Conservation (phyloP, 2,329 filamentous ascomycete genomes). For the Meredithiella fracta region DNA sequence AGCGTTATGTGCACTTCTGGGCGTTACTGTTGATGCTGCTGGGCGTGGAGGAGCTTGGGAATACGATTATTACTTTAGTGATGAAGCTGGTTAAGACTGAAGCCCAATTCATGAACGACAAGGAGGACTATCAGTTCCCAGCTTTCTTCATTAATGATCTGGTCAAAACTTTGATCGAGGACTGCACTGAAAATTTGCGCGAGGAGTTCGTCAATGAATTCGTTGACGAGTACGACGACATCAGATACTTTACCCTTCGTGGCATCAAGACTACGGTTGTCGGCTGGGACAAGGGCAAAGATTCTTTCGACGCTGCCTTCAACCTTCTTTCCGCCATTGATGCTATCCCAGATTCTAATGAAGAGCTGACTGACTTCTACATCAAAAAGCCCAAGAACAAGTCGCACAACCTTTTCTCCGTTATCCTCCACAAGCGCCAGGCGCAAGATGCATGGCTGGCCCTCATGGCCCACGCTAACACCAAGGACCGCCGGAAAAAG, state of each 20-base stretch:
- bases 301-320: constrained; percentile 37
- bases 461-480: constrained; percentile 50
- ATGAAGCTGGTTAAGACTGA: constrained; percentile 80
- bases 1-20: constrained; percentile 56
- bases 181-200: constrained; percentile 41
- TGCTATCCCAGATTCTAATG: constrained; percentile 48
- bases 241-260: constrained; percentile 68
- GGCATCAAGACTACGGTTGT: constrained; percentile 38
- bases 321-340: constrained; percentile 51
- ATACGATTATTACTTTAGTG: constrained; percentile 56
- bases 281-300: constrained; percentile 18
- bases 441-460: constrained; percentile 79
- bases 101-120: constrained; percentile 42
- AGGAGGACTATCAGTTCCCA: constrained; percentile 53
- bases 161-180: constrained; percentile 39
- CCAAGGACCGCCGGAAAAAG: constrained; percentile 59
- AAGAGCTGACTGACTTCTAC: constrained; percentile 55
- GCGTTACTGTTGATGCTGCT: constrained; percentile 45
- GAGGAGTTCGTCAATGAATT: constrained; percentile 64
- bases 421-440: constrained; percentile 56
- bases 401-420: constrained; percentile 47
- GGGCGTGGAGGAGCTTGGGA: constrained; percentile 43
- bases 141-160: constrained; percentile 10
- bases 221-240: constrained; percentile 64
- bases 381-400: constrained; percentile 47